Base-by-base conservation (phyloP, 805 yeast genomes). In the Starmerella khaoyaiensis region DNA sequence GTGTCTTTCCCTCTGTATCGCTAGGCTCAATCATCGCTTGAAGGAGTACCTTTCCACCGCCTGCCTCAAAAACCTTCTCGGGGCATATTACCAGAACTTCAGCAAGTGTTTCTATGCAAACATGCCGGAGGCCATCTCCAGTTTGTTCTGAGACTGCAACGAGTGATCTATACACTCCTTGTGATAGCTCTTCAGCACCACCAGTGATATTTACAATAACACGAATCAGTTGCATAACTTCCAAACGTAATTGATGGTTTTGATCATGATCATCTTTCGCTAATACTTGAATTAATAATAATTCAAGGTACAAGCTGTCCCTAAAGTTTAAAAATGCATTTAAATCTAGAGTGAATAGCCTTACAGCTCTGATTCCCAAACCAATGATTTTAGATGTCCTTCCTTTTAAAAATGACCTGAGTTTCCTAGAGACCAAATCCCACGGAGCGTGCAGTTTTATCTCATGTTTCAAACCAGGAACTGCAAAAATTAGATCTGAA, bases 161-260 rank as follows among this genome's bases (percentile, higher is more conserved):
- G 2, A 87, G 49, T 0, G 86, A 72, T 31, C 79, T 68, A 3
- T 79, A 66, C 3, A 81, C 66, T 0, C 86, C 86, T 14, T 69
- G 63, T 0, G 76, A 66, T 14, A 79, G 51, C 47, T 65, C 68
- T 17, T 62, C 56, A 5, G 64, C 58, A 2, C 83, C 87, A 53
- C 54, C 60, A 1, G 64, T 66, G 2, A 73, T 60, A 27, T 68
- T 74, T 2, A 79, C 49, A 40, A 79, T 72, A 22, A 67, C 62
- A 21, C 95, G 64, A 0, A 83, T 59, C 19, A 83, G 60, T 49
- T 77, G 79, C 22, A 87, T 51, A 0, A 93, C 90, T 50, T 84
- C 83, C 32, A 74, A 76, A 42, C 84, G 68, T 50, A 86, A 94
- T 2, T 72, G 56, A 18, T 72, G 67, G 39, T 52, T 40, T 8